Conservation (phyloP, 495 filamentous ascomycete genomes). For the Xylaria curta region DNA sequence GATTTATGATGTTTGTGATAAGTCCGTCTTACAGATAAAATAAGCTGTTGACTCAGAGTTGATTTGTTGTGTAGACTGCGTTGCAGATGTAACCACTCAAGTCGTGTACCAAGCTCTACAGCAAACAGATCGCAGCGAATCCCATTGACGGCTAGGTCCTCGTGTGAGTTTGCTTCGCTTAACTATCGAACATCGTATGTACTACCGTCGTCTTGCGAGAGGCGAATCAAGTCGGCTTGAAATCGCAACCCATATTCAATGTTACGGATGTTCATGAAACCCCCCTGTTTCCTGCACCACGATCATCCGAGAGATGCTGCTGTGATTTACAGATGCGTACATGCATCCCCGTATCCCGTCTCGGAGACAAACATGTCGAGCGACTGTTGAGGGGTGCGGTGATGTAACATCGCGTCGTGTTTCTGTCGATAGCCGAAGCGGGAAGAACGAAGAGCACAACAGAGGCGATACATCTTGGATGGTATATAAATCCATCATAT, state of each 20-base stretch:
- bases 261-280: too few species aligned
- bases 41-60: neutral
- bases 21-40: neutral
- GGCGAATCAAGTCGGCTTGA: neutral
- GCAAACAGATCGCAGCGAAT: neutral
- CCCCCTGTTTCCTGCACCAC: neutral
- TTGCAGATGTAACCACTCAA: neutral
- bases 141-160: neutral
- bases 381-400: neutral
- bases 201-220: neutral
- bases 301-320: neutral
- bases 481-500: neutral
- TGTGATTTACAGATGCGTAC: conserved; percentile 5
- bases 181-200: neutral
- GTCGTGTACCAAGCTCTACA: neutral
- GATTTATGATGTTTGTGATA: neutral
- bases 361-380: neutral
- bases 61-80: neutral
- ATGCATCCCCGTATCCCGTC: neutral
- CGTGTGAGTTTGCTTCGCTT: neutral
- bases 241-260: neutral
- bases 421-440: conserved; percentile 23
- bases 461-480: neutral
- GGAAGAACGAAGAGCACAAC: neutral
- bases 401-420: conserved; percentile 8